Percentiles rank a stretch among this genome's conserved stretches.
Conservation (phyloP, 148 eudicot species). For the Chenopodium quinoa region DNA sequence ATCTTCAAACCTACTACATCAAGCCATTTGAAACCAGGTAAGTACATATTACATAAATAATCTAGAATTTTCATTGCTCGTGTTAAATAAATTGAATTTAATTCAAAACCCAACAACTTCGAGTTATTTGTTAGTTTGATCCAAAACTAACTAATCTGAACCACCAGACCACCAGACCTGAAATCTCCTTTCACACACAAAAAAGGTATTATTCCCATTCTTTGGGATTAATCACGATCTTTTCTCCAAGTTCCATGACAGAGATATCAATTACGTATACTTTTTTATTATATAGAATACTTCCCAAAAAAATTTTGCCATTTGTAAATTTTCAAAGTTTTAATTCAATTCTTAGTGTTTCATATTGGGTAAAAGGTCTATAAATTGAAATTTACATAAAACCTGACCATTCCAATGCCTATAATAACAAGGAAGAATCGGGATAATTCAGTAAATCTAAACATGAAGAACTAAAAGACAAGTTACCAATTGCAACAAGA, state of each 20-base stretch:
- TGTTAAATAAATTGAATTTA: neutral
- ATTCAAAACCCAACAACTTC: neutral
- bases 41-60: no score
- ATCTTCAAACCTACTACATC: neutral
- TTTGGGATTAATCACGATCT: neutral
- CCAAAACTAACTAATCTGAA: neutral
- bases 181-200: neutral
- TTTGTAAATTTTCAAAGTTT: no score
- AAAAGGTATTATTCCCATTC: neutral
- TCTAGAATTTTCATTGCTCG: neutral
- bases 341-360: no score
- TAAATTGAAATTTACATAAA: neutral
- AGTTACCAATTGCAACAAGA: neutral
- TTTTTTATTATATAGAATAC: neutral
- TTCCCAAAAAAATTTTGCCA: neutral
- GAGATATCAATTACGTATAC: neutral
- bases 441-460: neutral
- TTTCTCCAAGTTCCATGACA: neutral
- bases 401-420: neutral
- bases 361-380: neutral
- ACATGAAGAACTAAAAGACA: neutral
- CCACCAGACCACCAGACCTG: neutral
- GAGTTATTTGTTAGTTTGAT: neutral
- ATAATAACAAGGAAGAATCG: neutral
- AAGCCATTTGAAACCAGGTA: neutral